Base-by-base conservation (phyloP, 768 basidiomycete species). In the Termitomyces sp. region DNA sequence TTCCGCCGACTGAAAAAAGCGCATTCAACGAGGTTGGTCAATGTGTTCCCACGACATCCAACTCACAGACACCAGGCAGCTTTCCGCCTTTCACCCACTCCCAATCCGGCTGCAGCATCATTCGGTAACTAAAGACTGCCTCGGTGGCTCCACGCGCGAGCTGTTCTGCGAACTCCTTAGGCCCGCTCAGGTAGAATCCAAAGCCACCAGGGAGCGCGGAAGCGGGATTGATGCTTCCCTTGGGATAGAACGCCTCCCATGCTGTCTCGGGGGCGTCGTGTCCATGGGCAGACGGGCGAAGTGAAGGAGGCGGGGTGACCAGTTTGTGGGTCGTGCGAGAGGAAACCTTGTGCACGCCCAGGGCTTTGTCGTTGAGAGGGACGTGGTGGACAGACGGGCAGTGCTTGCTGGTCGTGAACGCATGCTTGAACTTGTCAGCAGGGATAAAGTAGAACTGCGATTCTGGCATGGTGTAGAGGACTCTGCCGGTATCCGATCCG, bases 71-170 rank as follows among this genome's bases (percentile, higher is more conserved):
- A 12, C 89, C 89, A 32, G 89, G 88, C 16, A 90, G 73, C 65
- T 92, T 92, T 1, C 89, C 89, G 29, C 89, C 89, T 63, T 84
- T 85, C n/a, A 73, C 76, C 79, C 83, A 90, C 37, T 82, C 78
- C 79, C 85, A 90, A 1, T 74, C 84, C 0, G 73, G 65, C 57
- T 84, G 70, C 48, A 90, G 79, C 79, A 84, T 83, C 67, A 88
- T 77, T 2, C 83, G 79, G 65, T 90, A 92, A 58, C 83, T 79
- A 64, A 88, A 74, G 0, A 84, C 60, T 2, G 81, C 83, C 57
- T 91, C 85, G 18, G 68, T 76, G 14, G 82, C 82, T 0, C 70
- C 71, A 13, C 59, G 64, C 18, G 68, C 65, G 47, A 85, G 64
- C 3, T 55, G 61, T 2, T 69, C 62, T 0, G 69, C 57, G 56